Evolutionary conservation across 2,329 filamentous ascomycete genomes (phyloP), one percentile per base, ranked within the genome.

Genomic region (Plectosphaerella plurivora): DNA sequence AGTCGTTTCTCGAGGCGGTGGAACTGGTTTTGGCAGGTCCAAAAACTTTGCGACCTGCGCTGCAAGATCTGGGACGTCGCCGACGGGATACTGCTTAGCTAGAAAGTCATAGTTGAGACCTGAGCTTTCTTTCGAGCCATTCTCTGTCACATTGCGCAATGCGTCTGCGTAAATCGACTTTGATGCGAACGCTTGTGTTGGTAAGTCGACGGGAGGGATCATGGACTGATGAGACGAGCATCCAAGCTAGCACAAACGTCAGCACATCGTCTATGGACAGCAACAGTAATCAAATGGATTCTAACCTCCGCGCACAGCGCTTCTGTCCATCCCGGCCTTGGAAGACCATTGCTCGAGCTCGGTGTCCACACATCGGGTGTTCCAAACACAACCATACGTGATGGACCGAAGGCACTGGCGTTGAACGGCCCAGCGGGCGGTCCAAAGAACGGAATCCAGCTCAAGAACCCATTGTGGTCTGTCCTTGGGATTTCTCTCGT

Each of bases 81-180:
- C 65, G 6, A 71, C 64, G 11, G 76, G 73, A 50, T 77, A 80
- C 25, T 73, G 66, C 8, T 71, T 59, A 1, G 62, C 53, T 18
- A 77, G 57, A 59, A 73, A 79, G 11, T 65, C 66, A 57, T 74
- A 79, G 58, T 81, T 68, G 33, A 61, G 60, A 4, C 73, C 71
- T 1, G 73, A 71, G 5, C 63, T 61, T 2, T 67, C 51, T 2
- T 56, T 54, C 6, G 67, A 57, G n/a, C 66, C 58, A 22, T 68
- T 64, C 10, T 67, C 59, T 35, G 65, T 60, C 9, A 67, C 54
- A 18, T 65, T 62, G 12, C 71, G 61, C 9, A 77, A 58, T 3
- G 71, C 75, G 1, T 68, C 64, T 0, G 76, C 82, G 49, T 84
- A 86, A 6, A 79, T 63, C 33, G 68, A 58, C 56, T 77, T 91